phyloP scores from a whole-genome alignment of 2,329 filamentous ascomycete species.

The Chrysoporthe austroafricana region DNA sequence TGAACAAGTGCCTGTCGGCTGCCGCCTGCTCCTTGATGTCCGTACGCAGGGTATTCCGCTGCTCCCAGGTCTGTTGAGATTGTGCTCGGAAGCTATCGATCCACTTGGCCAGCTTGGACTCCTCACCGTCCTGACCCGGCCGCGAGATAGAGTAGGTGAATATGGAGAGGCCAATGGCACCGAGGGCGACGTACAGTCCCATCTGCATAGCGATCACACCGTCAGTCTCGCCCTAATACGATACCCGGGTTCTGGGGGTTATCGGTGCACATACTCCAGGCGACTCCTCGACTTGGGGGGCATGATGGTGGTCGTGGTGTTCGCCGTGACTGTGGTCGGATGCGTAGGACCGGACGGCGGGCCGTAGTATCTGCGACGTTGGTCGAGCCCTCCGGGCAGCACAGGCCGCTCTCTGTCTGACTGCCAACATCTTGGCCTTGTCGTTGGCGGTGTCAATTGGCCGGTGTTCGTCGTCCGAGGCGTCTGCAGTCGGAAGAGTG shows the following conservation, averaged over 20 bases:
- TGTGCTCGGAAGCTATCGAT: slow-evolving; percentile 50
- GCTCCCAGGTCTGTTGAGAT: slow-evolving; percentile 53
- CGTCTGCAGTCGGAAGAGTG: slow-evolving; percentile 3
- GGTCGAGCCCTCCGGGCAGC: slow-evolving; percentile 44
- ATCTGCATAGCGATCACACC: slow-evolving; percentile 40
- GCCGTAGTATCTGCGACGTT: slow-evolving; percentile 31
- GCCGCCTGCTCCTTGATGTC: slow-evolving; percentile 59
- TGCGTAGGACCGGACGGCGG: slow-evolving; percentile 53
- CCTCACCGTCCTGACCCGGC: slow-evolving; percentile 53
- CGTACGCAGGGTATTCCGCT: slow-evolving; percentile 57
- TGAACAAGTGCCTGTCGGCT: slow-evolving; percentile 60
- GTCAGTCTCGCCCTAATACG: background rate
- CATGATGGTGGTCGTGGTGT: slow-evolving; percentile 44
- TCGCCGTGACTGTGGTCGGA: slow-evolving; percentile 54
- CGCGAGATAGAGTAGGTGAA: slow-evolving; percentile 55
- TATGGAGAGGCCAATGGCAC: slow-evolving; percentile 48
- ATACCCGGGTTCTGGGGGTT: background rate
- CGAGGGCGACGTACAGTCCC: slow-evolving; percentile 52
- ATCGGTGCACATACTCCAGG: slow-evolving; percentile 55
- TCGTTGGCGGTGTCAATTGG: slow-evolving; percentile 24
- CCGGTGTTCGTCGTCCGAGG: slow-evolving; percentile 3
- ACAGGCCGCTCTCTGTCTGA: slow-evolving; percentile 42
- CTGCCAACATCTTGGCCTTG: slow-evolving; percentile 41
- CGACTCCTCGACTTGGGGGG: slow-evolving; percentile 52
- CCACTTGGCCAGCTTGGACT: slow-evolving; percentile 50